Percentiles rank a stretch among this genome's conserved stretches.
Conservation (phyloP, 371 early-diverging fungal species). For the Circinella minor region DNA sequence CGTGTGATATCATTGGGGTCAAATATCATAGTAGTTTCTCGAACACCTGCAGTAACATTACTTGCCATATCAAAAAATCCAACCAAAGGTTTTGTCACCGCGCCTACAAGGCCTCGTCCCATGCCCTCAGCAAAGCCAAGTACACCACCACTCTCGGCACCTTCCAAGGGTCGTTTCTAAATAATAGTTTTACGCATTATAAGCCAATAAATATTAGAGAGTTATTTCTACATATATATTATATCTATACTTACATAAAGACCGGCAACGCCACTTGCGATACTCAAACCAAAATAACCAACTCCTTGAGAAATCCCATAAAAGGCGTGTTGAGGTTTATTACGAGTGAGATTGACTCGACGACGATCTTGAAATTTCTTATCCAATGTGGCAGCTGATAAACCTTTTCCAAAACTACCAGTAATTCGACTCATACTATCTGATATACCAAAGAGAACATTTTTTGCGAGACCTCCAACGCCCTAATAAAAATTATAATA, state of each 20-base stretch:
- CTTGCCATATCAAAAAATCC: conserved; percentile 89
- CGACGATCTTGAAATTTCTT: conserved; percentile 79
- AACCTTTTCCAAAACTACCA: conserved; percentile 83
- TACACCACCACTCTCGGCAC: conserved; percentile 83
- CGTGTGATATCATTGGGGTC: conserved; percentile 74
- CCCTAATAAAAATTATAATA: conserved; percentile 31
- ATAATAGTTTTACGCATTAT: too few species aligned
- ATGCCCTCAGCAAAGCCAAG: conserved; percentile 87
- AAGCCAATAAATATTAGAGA: too few species aligned
- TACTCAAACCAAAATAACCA: conserved; percentile 72
- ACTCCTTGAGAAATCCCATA: conserved; percentile 85
- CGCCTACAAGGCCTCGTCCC: conserved; percentile 87
- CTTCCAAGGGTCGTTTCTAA: conserved; percentile 80
- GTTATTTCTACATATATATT: too few species aligned
- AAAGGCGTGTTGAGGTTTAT: conserved; percentile 84
- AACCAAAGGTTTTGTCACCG: conserved; percentile 86
- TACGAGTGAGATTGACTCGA: conserved; percentile 70
- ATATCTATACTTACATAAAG: conserved; percentile 58
- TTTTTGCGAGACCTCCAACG: conserved; percentile 63
- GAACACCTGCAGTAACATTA: conserved; percentile 84
- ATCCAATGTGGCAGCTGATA: conserved; percentile 89
- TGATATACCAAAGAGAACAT: conserved; percentile 87
- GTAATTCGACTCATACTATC: conserved; percentile 88
- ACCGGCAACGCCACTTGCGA: conserved; percentile 84
- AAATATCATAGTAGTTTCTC: conserved; percentile 95